A percentile compares a stretch with the other conserved stretches of the same genome.
These are phyloP conservation scores for Tillandsia leiboldiana DNA, from an alignment of 176 grass and related monocot species.

Conservation along the genomic window DNA sequence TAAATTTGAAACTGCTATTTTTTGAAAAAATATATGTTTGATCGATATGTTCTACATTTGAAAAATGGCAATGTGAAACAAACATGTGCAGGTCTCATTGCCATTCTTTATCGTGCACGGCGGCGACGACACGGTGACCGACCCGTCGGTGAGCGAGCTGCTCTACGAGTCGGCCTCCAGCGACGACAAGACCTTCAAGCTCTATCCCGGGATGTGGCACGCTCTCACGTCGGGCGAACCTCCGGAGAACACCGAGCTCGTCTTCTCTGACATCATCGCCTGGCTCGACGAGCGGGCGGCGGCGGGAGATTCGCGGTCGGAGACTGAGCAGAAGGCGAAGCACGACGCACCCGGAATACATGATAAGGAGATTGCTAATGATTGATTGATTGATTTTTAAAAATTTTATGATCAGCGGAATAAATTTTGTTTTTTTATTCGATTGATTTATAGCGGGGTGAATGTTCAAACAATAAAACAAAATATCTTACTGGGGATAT, in stretches of 20 bases:
- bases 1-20: background rate
- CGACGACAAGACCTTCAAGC: conserved; percentile 54
- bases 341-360: background rate
- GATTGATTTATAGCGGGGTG: background rate
- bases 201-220: conserved; percentile 75
- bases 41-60: background rate
- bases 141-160: conserved; percentile 45
- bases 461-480: too few species aligned
- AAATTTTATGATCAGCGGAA: too few species aligned
- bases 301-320: too few species aligned
- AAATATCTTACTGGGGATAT: too few species aligned
- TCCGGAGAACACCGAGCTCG: conserved; percentile 28
- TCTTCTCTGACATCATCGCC: conserved; percentile 48
- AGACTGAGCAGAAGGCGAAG: background rate
- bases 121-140: conserved; percentile 37
- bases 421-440: background rate
- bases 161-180: conserved; percentile 49
- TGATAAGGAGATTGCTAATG: background rate
- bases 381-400: too few species aligned
- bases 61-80: too few species aligned
- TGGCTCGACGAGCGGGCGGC: conserved; percentile 38
- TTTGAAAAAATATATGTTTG: background rate
- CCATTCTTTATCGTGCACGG: conserved; percentile 61
- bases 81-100: conserved; percentile 34
- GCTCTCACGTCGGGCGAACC: conserved; percentile 36